Evolutionary conservation across 768 basidiomycete genomes (phyloP), one percentile per base, ranked within the genome.

Genomic region (Sporobolomyces roseus): DNA sequence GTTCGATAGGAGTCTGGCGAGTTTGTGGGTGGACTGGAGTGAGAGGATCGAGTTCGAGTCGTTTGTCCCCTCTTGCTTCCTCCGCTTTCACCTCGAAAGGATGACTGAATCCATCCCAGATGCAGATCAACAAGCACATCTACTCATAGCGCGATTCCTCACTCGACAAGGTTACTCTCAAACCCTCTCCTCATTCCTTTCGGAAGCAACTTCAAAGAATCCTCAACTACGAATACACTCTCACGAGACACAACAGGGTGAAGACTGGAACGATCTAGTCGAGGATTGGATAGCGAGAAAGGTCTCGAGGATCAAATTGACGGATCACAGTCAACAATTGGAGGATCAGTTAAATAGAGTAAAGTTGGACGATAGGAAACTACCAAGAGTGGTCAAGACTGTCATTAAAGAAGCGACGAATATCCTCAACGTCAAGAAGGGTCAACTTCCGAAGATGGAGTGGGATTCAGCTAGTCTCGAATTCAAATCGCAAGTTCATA

Each of bases 91-190:
- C 33, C 61, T 30, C n/a, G 32, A 41, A 17, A 62, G 30, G 50
- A 14, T 50, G 23, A 3, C n/a, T n/a, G n/a, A n/a, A 25, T 32
- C 45, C 32, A 25, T 10, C 29, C 1, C 25, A 4, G 62, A 63
- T 27, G 16, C 67, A 3, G n/a, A 25, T 23, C 6, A 54, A 7
- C 49, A 54, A 14, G 63, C 68, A 0, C 63, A 68, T 60, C 46
- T 27, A 3, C 63, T 72, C 13, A 50, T 72, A 23, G 60, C 59
- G 6, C 33, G 43, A n/a, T 72, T 72, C 66, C 71, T 72, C 50
- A 51, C 30, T n/a, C 45, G 41, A 9, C 66, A 72, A 23, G 30
- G 48, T 48, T 66, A 66, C 53, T 4, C 17, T 19, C 36, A 23
- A 2, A 41, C 71, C n/a, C 66, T 68, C 59, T 50, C 30, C 0